Evolutionary conservation across 768 basidiomycete species (phyloP), one percentile per base, ranked within the genome.

Genomic region (Lenzites betulinus): DNA sequence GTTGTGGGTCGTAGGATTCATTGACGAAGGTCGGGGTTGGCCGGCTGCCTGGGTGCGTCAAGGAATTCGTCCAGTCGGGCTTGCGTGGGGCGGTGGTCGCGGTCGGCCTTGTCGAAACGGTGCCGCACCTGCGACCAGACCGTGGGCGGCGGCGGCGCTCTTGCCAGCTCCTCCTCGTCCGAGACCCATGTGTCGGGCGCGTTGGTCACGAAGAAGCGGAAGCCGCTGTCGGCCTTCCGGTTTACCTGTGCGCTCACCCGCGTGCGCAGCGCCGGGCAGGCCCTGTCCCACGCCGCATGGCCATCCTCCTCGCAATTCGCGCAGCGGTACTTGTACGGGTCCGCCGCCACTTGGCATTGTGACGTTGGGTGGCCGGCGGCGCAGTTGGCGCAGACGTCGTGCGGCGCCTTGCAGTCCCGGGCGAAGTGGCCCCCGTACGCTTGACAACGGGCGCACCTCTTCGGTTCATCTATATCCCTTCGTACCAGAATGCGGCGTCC

Each of bases 401-500:
- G 44, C 5, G 9, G 36, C 20, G 23, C 48, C 30, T 16, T 25
- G 56, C 66, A 70, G 13, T 63, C 47, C 13, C 33, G 20, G 1
- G 69, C 66, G 15, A 67, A 33, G 49, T 70, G 69, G 28, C 35
- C 36, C 8, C 25, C 59, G 4, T 63, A 50, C 2, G n/a, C 5
- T 41, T 74, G 73, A 53, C 72, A 75, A 22, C 70, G 70, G 22
- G 67, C 25, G 65, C 74, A 75, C 7, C 64, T 56, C 25, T 26
- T 28, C 9, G 68, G 71, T 44, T 74, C 73, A 2, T 57, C 16
- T 1, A 64, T 36, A n/a, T 66, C 51, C 23, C 67, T 69, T 15
- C 62, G 38, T 0, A 63, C 64, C 0, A 42, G n/a, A 0, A 70
- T 39, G 9, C 48, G 11, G 30, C 64, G 62, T 0, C 66, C 63